Evolutionary conservation across 2,329 filamentous ascomycete genomes (phyloP).

Genomic region (Neoscytalidium dimidiatum): DNA sequence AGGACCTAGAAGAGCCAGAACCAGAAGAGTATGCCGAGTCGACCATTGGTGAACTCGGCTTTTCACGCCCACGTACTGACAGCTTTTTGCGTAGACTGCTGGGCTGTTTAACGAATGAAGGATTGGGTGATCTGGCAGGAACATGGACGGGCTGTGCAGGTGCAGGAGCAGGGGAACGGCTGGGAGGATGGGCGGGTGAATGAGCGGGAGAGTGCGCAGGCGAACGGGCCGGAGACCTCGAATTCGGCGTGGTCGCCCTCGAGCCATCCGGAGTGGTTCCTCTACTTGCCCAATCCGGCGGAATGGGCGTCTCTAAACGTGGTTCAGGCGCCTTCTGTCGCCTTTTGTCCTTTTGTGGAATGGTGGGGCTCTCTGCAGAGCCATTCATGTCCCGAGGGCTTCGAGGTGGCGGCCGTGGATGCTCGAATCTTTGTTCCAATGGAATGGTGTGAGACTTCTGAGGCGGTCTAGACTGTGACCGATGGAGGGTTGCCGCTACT

Average conservation of each 20-base stretch:
- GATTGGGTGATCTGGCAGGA: neutral
- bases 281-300: slow-evolving; percentile 8
- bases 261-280: slow-evolving; percentile 13
- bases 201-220: slow-evolving; percentile 10
- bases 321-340: slow-evolving; percentile 7
- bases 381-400: neutral
- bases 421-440: slow-evolving; percentile 19
- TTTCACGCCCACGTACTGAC: slow-evolving; percentile 12
- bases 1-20: slow-evolving; percentile 30
- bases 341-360: slow-evolving; percentile 7
- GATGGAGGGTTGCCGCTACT: slow-evolving; percentile 6
- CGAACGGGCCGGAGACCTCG: slow-evolving; percentile 11
- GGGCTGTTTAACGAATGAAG: slow-evolving; percentile 4
- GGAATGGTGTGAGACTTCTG: slow-evolving; percentile 13
- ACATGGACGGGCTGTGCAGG: neutral
- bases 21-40: slow-evolving; percentile 43
- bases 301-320: slow-evolving; percentile 15
- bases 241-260: slow-evolving; percentile 15
- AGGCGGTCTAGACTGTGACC: slow-evolving; percentile 11
- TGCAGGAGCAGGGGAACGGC: neutral
- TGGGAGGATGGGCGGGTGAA: neutral
- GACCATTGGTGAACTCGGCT: slow-evolving; percentile 17
- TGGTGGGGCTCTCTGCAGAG: neutral
- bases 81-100: slow-evolving; percentile 14
- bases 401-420: slow-evolving; percentile 12